A percentile compares a stretch with the other conserved stretches of the same genome.
phyloP scores from a whole-genome alignment of 768 basidiomycete genomes.

The Leucocoprinus sp. region DNA sequence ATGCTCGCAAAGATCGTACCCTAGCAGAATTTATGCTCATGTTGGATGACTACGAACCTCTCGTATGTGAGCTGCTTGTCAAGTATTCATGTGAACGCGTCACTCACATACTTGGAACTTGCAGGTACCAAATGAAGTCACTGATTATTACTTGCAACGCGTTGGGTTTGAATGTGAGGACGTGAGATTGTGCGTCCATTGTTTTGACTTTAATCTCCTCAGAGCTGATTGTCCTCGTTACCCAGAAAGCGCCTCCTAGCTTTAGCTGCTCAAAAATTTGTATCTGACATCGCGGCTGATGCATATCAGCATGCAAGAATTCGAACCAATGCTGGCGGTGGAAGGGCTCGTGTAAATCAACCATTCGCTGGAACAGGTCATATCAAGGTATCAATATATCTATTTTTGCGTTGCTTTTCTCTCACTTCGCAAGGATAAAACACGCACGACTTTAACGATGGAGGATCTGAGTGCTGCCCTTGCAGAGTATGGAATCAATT shows the following conservation, averaged over 20 bases:
- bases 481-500: constrained; percentile 91
- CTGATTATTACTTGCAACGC: constrained; percentile 92
- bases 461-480: constrained; percentile 92
- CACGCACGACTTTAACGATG: constrained; percentile 92
- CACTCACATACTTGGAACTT: background rate
- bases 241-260: constrained; percentile 87
- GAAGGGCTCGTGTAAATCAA: constrained; percentile 58
- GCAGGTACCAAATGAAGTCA: constrained; percentile 96
- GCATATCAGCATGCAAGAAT: constrained; percentile 98
- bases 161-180: constrained; percentile 97
- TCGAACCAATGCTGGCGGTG: constrained; percentile 77
- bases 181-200: constrained; percentile 59
- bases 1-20: constrained; percentile 82
- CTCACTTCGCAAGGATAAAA: constrained; percentile 57
- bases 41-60: constrained; percentile 94
- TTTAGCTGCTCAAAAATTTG: constrained; percentile 94
- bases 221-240: background rate
- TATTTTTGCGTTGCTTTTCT: constrained; percentile 14
- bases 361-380: constrained; percentile 49
- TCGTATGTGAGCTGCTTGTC: constrained; percentile 41
- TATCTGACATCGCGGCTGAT: constrained; percentile 93
- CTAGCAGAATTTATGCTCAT: constrained; percentile 91
- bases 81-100: background rate
- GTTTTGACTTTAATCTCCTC: background rate
- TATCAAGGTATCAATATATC: constrained; percentile 40